Base-by-base conservation (phyloP, 306 rosid species). In the Trifolium repens region DNA sequence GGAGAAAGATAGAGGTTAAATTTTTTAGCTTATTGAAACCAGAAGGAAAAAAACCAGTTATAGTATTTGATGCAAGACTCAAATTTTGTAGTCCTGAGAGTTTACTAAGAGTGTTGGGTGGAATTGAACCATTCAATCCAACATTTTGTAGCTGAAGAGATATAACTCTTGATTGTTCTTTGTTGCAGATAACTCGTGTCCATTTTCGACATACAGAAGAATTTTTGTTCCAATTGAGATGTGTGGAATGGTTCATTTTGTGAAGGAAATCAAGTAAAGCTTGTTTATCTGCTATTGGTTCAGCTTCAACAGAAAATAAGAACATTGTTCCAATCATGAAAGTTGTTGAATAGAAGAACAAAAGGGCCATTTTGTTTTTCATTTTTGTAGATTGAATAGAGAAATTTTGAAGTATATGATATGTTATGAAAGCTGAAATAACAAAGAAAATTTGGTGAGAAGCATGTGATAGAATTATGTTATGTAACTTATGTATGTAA, bases 221-320 rank as follows among this genome's bases (percentile, higher is more conserved):
- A 17, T n/a, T 80, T 62, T 80, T 72, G 55, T 64, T 58, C 96
- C 97, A 93, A 57, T 87, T 89, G 69, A 87, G 85, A 71, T 78
- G 11, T 65, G n/a, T 63, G 0, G 92, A 76, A 67, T 89, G 97
- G 32, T 84, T 67, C 30, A 88, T 82, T 14, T 84, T 80, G 79
- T 76, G 86, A 53, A 85, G 77, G 85, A 93, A 93, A 79, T 91
- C 88, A 14, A 91, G 90, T 87, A 93, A 84, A 22, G 96, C 94
- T 79, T 85, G 87, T 77, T 82, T 87, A 80, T 93, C 98, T 78
- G 67, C 88, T 27, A 58, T 79, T 26, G 84, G 91, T 37, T 88
- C 91, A 12, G 88, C 89, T 60, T 35, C 64, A 80, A 69, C 85
- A 66, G 22, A 19, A 0, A 79, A 13, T 0, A 79, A 35, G 26